Percentiles rank a stretch among this genome's conserved stretches.
Conservation (phyloP, 1,284 basidiomycete species). For the Ustilago nuda region DNA sequence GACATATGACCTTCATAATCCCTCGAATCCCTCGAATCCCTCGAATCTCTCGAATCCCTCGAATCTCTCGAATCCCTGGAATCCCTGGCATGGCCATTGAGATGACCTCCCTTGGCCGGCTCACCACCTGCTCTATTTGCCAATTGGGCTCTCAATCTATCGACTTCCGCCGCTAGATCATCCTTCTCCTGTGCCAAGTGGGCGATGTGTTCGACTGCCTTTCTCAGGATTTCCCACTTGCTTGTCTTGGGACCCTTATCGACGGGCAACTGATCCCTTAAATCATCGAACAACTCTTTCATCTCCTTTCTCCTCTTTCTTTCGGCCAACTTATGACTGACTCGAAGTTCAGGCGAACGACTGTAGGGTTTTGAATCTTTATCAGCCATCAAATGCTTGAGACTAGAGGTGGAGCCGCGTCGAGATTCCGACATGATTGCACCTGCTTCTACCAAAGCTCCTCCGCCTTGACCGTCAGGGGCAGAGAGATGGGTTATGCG, state of each 20-base stretch:
- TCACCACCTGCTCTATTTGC: not conserved
- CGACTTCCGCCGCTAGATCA: slow-evolving; percentile 32
- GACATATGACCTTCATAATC: slow-evolving; percentile 28
- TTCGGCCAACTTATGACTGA: slow-evolving; percentile 68
- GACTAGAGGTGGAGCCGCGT: slow-evolving; percentile 22
- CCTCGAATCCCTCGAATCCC: not conserved
- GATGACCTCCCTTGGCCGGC: not conserved
- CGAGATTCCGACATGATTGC: slow-evolving; percentile 35
- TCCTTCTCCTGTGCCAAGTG: slow-evolving; percentile 43
- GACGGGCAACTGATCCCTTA: slow-evolving; percentile 64
- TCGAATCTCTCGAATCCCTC: slow-evolving; percentile 8
- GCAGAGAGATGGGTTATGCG: slow-evolving; percentile 48
- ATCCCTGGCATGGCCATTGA: slow-evolving; percentile 19
- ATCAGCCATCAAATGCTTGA: slow-evolving; percentile 39
- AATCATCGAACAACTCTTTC: slow-evolving; percentile 69
- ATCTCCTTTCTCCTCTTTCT: slow-evolving; percentile 67
- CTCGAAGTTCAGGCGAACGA: slow-evolving; percentile 64
- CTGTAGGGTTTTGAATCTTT: slow-evolving; percentile 66
- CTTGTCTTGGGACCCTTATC: slow-evolving; percentile 66
- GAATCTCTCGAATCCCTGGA: not conserved
- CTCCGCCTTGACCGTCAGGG: slow-evolving; percentile 50
- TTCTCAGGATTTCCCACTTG: slow-evolving; percentile 68
- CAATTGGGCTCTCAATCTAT: slow-evolving; percentile 29
- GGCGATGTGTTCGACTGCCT: slow-evolving; percentile 53
- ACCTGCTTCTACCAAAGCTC: slow-evolving; percentile 32